Conservation (phyloP, 805 yeast species). For the Helenozyma baotianmanensis region DNA sequence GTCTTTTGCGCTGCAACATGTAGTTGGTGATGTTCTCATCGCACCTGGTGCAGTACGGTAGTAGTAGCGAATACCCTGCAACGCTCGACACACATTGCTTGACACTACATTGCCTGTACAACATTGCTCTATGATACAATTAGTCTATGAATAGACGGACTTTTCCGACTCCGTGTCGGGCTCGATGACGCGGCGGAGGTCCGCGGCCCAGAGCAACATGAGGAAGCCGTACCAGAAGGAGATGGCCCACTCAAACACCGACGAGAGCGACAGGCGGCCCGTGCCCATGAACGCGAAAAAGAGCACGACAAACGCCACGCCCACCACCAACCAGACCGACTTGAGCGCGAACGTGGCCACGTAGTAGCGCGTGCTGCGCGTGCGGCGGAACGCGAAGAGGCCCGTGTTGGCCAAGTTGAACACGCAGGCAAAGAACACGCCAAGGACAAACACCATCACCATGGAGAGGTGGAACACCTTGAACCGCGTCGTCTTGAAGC, state of each 20-base stretch:
- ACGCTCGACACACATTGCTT: no score
- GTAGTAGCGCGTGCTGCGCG: conserved; percentile 35
- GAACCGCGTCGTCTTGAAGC: conserved; percentile 60
- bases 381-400: conserved; percentile 35
- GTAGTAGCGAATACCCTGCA: no score
- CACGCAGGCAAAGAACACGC: conserved; percentile 48
- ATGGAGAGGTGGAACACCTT: conserved; percentile 58
- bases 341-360: conserved; percentile 52
- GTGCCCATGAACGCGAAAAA: conserved; percentile 48
- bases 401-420: conserved; percentile 34
- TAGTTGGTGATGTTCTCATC: no score
- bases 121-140: no score
- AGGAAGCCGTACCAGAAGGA: conserved; percentile 81
- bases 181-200: conserved; percentile 68
- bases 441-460: conserved; percentile 69
- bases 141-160: no score
- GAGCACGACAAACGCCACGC: conserved; percentile 62
- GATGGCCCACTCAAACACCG: conserved; percentile 78
- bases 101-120: no score
- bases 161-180: no score
- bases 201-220: conserved; percentile 59
- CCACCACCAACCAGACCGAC: conserved; percentile 58
- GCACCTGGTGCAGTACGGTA: no score
- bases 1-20: conserved; percentile 28
- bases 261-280: conserved; percentile 44